Base-by-base conservation (phyloP, 495 filamentous ascomycete species). In the Xylaria castorea region DNA sequence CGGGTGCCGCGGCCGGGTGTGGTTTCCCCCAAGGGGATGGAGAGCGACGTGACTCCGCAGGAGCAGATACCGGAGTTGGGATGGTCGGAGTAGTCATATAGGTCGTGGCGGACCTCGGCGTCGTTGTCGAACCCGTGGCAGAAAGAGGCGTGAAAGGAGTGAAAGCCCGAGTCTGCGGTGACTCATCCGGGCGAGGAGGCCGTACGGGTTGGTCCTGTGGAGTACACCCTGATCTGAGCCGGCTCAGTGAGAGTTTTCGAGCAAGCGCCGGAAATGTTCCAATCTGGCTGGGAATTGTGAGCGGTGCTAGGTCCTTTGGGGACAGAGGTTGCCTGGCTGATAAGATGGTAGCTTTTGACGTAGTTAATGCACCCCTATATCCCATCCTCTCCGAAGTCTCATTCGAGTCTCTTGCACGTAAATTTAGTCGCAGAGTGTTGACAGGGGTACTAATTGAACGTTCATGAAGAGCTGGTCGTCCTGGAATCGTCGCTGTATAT, bases 401-500 rank as follows among this genome's bases (percentile, higher is more conserved):
- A 40, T 78, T 75, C 18, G 75, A 30, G 36, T 73, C 68, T 72
- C 79, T 16, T 75, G 76, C 79, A 38, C 86, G 78, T 8, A 82
- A 79, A 66, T 83, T 81, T 48, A 82, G 79, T 58, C 84, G 83
- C 85, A 85, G 87, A 55, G 80, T 82, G 64, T 76, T 78, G 42
- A 83, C 88, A 36, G 91, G 90, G 48, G 89, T 88, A 78, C 90
- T 92, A 72, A 86, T 88, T 46, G 90, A 92, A 73, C 91, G 85
- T 80, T 91, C 90, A 78, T 92, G 89, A 34, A 91, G 77, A 20
- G 91, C 86, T 65, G 88, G 90, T 42, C 89, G 87, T 38, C 90
- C 92, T 42, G 92, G 92, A 70, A 94, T 92, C 34, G 92, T 93
- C 73, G 92, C 92, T 94, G 71, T 18, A 66, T 46, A 34, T 40